phyloP scores from a whole-genome alignment of 768 basidiomycete genomes.

The Leucocoprinus leucothites region DNA sequence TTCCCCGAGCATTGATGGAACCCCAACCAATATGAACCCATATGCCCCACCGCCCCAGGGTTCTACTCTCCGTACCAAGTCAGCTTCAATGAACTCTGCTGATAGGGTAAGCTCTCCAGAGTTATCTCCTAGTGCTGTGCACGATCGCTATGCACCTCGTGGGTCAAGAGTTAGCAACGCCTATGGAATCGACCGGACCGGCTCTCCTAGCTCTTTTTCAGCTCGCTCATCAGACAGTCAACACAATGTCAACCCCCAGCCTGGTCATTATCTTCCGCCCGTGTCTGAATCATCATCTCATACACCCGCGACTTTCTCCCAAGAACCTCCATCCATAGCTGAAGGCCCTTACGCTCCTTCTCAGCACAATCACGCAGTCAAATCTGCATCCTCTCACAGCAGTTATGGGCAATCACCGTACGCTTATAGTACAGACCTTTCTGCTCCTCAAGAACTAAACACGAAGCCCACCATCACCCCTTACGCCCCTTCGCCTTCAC shows the following conservation, averaged over 20 bases:
- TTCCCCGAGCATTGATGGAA: background rate
- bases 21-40: background rate
- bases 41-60: slow-evolving; percentile 7
- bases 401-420: background rate
- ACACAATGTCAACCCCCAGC: slow-evolving; percentile 16
- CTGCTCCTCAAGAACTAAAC: slow-evolving; percentile 26
- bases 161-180: slow-evolving; percentile 16
- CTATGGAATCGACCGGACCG: slow-evolving; percentile 24
- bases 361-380: background rate
- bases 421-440: background rate
- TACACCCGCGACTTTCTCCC: background rate
- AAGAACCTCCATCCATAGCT: background rate
- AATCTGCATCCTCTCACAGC: background rate
- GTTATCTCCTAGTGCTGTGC: slow-evolving; percentile 1
- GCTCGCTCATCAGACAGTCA: slow-evolving; percentile 24
- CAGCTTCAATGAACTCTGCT: background rate
- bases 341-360: background rate
- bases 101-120: background rate
- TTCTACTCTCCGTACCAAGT: background rate
- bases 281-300: slow-evolving; percentile 2
- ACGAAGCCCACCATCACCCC: slow-evolving; percentile 43
- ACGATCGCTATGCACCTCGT: slow-evolving; percentile 37
- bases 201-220: slow-evolving; percentile 26
- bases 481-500: slow-evolving; percentile 84
- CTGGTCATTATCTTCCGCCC: background rate